These are phyloP conservation scores for Arabis hirsuta DNA, from an alignment of 345 rosid species.

Conservation along the genomic window DNA sequence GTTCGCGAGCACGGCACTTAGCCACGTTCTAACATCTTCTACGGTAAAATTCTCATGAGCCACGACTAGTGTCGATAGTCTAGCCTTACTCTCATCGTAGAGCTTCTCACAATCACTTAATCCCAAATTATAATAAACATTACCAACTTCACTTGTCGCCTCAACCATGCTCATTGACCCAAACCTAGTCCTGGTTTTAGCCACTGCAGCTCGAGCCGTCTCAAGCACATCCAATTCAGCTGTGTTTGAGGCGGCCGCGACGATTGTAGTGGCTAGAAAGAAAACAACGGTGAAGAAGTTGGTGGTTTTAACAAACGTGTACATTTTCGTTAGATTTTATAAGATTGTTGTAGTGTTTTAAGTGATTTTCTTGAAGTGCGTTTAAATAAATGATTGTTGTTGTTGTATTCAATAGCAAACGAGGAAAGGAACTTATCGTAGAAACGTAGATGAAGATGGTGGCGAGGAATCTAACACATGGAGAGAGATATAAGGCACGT, in stretches of 20 bases:
- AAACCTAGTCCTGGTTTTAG: constrained; percentile 44
- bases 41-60: constrained; percentile 38
- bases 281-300: constrained; percentile 39
- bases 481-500: constrained; percentile 40
- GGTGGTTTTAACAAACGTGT: constrained; percentile 34
- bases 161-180: constrained; percentile 22
- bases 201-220: constrained; percentile 46
- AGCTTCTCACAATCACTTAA: constrained; percentile 58
- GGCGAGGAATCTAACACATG: constrained; percentile 44
- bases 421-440: constrained; percentile 28
- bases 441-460: constrained; percentile 37
- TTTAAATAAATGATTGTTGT: not conserved
- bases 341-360: constrained; percentile 12
- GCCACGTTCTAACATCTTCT: constrained; percentile 64
- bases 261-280: constrained; percentile 37
- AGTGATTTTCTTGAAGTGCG: constrained; percentile 22
- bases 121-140: constrained; percentile 31
- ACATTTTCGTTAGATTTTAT: constrained; percentile 36
- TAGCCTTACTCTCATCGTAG: constrained; percentile 56
- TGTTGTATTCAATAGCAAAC: constrained; percentile 28
- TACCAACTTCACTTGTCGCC: constrained; percentile 18
- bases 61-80: constrained; percentile 47
- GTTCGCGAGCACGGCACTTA: constrained; percentile 58
- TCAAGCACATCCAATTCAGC: constrained; percentile 42
- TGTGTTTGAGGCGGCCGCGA: constrained; percentile 33